phyloP scores from a whole-genome alignment of 257 asterid genomes.

The Nicotiana benthamiana region DNA sequence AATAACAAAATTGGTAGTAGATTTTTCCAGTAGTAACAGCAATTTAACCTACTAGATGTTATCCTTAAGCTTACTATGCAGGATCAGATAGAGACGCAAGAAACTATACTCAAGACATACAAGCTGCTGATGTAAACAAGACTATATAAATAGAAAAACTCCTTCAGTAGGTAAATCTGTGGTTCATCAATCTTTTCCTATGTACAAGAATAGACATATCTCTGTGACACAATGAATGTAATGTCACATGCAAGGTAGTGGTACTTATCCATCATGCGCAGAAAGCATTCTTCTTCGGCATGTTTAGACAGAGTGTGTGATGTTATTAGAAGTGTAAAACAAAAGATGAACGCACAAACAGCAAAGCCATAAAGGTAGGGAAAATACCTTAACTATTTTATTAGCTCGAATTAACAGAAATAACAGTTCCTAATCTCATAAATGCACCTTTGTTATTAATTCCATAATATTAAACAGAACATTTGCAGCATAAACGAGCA shows the following conservation, averaged over 20 bases:
- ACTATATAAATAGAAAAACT: not conserved
- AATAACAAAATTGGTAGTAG: not conserved
- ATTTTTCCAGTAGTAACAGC: not conserved
- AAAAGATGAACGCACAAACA: not conserved
- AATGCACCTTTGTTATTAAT: not conserved
- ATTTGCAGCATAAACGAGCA: not conserved
- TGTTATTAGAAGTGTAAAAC: not conserved
- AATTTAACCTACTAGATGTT: not conserved
- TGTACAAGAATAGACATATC: not conserved
- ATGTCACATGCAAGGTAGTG: not conserved
- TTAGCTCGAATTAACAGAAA: not conserved
- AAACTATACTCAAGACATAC: not conserved
- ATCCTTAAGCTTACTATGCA: not conserved
- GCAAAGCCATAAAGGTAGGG: not conserved
- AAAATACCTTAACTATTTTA: not conserved
- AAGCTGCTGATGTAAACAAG: not conserved
- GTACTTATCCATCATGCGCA: not conserved
- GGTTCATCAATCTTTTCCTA: not conserved
- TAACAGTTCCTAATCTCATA: not conserved
- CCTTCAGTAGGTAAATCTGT: not conserved
- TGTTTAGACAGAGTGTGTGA: not conserved
- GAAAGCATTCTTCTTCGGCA: not conserved
- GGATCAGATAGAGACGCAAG: not conserved
- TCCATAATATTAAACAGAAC: not conserved
- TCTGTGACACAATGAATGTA: not conserved